These are phyloP conservation scores for Sporobolomyces pararoseus DNA, from an alignment of 768 basidiomycete species.

Conservation along the genomic window DNA sequence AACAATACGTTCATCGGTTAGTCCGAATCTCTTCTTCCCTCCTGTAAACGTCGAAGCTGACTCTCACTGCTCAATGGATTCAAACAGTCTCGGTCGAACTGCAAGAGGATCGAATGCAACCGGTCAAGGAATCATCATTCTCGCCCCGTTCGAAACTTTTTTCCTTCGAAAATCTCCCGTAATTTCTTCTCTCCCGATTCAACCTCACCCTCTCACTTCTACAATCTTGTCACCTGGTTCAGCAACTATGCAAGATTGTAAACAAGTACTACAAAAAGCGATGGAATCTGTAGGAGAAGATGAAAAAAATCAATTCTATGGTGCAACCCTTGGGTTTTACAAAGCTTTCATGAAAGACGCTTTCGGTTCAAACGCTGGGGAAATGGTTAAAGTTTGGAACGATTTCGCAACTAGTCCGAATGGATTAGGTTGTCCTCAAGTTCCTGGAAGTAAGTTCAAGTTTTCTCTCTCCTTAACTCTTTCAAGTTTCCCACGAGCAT, in stretches of 20 bases:
- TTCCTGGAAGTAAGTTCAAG: constrained; percentile 39
- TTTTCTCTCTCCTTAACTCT: not conserved
- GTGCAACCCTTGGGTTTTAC: constrained; percentile 61
- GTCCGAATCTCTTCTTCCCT: not conserved
- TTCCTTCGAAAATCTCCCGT: constrained; percentile 54
- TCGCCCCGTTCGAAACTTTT: constrained; percentile 56
- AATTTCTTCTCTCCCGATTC: constrained; percentile 53
- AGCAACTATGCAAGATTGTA: constrained; percentile 37
- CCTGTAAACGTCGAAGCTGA: not conserved
- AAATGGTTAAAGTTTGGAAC: constrained; percentile 49
- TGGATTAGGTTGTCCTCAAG: constrained; percentile 37
- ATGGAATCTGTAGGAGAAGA: constrained; percentile 51
- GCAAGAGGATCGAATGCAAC: constrained; percentile 49
- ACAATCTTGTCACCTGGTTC: constrained; percentile 12
- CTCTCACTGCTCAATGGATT: not conserved
- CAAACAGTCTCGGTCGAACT: constrained; percentile 51
- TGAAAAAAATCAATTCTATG: constrained; percentile 57
- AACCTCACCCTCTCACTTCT: constrained; percentile 45
- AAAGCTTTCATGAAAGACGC: constrained; percentile 50
- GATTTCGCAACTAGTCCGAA: constrained; percentile 48
- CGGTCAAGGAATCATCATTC: constrained; percentile 58
- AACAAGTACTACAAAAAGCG: constrained; percentile 43
- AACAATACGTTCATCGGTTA: constrained; percentile 48
- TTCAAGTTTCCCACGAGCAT: too few species aligned
- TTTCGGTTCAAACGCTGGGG: constrained; percentile 11